Percentiles rank a stretch among this genome's conserved stretches.
Evolutionary conservation across 2,329 filamentous ascomycete species (phyloP).

Genomic region (Ophiostoma sp.): DNA sequence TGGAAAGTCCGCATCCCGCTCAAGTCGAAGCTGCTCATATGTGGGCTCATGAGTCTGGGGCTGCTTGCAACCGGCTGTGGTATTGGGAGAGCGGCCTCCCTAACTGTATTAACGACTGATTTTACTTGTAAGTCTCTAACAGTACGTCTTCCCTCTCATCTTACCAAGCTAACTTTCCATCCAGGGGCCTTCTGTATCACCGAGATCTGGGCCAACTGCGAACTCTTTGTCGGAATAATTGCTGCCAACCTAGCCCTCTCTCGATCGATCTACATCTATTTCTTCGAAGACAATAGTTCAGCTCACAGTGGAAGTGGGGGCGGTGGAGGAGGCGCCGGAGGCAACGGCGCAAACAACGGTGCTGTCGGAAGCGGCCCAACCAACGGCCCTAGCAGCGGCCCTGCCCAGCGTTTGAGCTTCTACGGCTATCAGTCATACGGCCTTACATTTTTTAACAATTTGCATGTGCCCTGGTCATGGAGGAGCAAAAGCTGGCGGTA

Average conservation of each 20-base stretch:
- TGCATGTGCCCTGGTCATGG: not conserved
- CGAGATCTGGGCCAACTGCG: slow-evolving; percentile 31
- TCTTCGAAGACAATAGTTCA: slow-evolving; percentile 23
- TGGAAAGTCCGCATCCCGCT: slow-evolving; percentile 39
- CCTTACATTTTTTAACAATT: not conserved
- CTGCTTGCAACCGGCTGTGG: slow-evolving; percentile 34
- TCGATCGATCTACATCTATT: slow-evolving; percentile 33
- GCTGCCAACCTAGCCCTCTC: slow-evolving; percentile 32
- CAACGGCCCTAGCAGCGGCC: not conserved
- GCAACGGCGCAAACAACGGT: not conserved
- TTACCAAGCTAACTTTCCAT: not conserved
- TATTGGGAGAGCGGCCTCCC: slow-evolving; percentile 33
- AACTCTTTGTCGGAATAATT: slow-evolving; percentile 31
- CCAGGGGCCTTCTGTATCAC: slow-evolving; percentile 40
- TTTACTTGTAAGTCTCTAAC: slow-evolving; percentile 33
- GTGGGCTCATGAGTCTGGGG: slow-evolving; percentile 40
- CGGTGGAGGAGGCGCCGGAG: not conserved
- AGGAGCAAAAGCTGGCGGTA: not conserved
- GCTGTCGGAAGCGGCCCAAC: not conserved
- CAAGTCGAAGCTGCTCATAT: slow-evolving; percentile 37
- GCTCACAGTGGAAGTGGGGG: not conserved
- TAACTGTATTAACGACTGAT: slow-evolving; percentile 32
- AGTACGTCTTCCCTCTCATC: not conserved
- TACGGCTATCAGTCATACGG: slow-evolving; percentile 12
- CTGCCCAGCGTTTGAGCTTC: not conserved